Evolutionary conservation across 2,329 filamentous ascomycete genomes (phyloP).

Genomic region (Claviceps lovelessii): DNA sequence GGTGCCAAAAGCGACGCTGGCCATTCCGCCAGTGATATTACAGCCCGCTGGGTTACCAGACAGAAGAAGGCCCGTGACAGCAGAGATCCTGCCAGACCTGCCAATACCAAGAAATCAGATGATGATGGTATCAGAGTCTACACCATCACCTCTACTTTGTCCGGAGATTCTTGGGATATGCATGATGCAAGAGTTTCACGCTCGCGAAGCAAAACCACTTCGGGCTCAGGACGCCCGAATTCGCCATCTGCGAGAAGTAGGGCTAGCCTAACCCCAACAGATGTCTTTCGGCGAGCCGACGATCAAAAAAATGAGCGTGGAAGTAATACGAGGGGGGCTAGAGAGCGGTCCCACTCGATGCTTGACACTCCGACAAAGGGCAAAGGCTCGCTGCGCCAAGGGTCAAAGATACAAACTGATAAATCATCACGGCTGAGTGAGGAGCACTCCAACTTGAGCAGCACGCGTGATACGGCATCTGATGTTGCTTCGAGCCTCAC

Average conservation of each 20-base stretch:
- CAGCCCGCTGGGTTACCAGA: constrained; percentile 8
- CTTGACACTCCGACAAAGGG: constrained; percentile 25
- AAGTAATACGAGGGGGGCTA: constrained; percentile 17
- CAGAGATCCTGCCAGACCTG: constrained; percentile 14
- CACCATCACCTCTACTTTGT: constrained; percentile 14
- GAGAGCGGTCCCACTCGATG: constrained; percentile 24
- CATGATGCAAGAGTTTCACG: constrained; percentile 9
- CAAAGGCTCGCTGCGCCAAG: constrained; percentile 15
- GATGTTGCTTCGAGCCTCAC: constrained; percentile 23
- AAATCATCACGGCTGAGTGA: constrained; percentile 17
- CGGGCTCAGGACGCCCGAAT: constrained; percentile 10
- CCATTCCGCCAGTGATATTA: constrained; percentile 16
- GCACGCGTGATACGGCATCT: constrained; percentile 14
- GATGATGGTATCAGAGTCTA: constrained; percentile 16
- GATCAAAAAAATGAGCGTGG: constrained; percentile 7
- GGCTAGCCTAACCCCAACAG: constrained; percentile 12
- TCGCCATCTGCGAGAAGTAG: constrained; percentile 16
- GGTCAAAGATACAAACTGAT: constrained; percentile 15
- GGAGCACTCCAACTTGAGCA: constrained; percentile 15
- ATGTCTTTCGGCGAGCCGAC: constrained; percentile 8
- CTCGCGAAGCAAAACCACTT: constrained; percentile 15
- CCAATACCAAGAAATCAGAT: background rate
- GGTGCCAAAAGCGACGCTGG: constrained; percentile 15
- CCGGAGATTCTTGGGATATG: constrained; percentile 9
- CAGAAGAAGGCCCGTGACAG: constrained; percentile 11